Evolutionary conservation across 164 flowering plant genomes (phyloP).

Genomic region (Vitis rupestris): DNA sequence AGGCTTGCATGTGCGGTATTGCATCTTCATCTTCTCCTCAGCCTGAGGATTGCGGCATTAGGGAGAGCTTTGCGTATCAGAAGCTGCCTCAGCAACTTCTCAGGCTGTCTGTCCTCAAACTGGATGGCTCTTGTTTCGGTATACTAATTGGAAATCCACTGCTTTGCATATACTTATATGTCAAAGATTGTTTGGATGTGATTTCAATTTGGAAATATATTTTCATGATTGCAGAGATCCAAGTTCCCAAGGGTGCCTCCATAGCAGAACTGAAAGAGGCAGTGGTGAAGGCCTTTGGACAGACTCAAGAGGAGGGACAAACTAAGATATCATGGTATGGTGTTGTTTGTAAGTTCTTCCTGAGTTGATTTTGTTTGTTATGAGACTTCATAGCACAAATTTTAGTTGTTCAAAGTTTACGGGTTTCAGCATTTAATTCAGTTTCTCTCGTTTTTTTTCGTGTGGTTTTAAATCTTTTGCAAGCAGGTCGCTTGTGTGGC

Average conservation of each 20-base stretch:
- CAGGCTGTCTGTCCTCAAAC: conserved; percentile 49
- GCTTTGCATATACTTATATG: too few relatives aligned
- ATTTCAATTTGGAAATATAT: too few relatives aligned
- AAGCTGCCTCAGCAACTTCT: conserved; percentile 40
- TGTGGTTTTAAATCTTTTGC: too few relatives aligned
- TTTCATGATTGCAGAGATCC: conserved; percentile 32
- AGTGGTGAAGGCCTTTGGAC: conserved; percentile 45
- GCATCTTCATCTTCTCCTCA: too few relatives aligned
- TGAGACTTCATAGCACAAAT: too few relatives aligned
- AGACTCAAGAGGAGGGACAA: conserved; percentile 29
- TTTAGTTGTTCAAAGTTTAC: too few relatives aligned
- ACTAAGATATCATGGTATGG: conserved; percentile 54
- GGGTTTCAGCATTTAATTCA: too few relatives aligned
- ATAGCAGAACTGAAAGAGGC: conserved; percentile 53
- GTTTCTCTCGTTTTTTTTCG: too few relatives aligned
- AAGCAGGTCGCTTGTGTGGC: too few relatives aligned
- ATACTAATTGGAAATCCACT: background rate
- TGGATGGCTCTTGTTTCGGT: conserved; percentile 68
- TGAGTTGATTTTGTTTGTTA: too few relatives aligned
- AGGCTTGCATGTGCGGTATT: too few relatives aligned
- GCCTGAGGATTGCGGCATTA: background rate
- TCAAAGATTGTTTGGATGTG: too few relatives aligned
- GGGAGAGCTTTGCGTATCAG: conserved; percentile 30
- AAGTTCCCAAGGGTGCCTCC: conserved; percentile 40
- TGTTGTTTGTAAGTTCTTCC: background rate